Evolutionary conservation across 371 early-diverging fungal species (phyloP), one percentile per base, ranked within the genome.

Genomic region (Mortierella sp.): DNA sequence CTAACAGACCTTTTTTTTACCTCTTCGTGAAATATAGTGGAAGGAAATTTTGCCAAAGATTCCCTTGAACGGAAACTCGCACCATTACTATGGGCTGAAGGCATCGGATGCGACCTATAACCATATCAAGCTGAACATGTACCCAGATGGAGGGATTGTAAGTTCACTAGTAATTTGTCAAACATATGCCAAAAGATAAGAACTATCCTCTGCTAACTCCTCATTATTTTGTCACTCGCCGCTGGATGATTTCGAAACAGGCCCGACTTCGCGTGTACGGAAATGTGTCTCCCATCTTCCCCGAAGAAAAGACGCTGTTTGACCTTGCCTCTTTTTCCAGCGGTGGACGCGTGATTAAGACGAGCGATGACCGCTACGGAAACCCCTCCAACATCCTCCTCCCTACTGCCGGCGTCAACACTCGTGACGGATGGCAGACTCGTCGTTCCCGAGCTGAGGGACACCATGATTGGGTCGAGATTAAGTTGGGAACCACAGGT

Each of bases 91-190:
- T 60, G 71, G 64, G 8, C 81, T 92, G 56, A 83, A 83, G 50
- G 79, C 81, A 2, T 68, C 76, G 9, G 75, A 70, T 17, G 53
- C 53, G 14, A 72, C 81, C 8, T 93, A 73, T 65, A 94, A 88
- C 43, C 91, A 91, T 63, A 68, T 97, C 55, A 87, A 93, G 61
- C 76, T 96, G 59, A 90, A 87, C 57, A 90, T 93, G 73, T 91
- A 86, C 60, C 95, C 95, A 14, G 94, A 95, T 71, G 97, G 97
- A 48, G 96, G 95, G 53, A 91, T 96, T 71, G 89, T 73, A 73
- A 46, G 68, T 28, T 15, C 2, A 23, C n/a, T n/a, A n/a, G n/a
- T n/a, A n/a, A n/a, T n/a, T n/a, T n/a, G n/a, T n/a, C n/a, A n/a
- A n/a, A n/a, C n/a, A n/a, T n/a, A n/a, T n/a, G n/a, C n/a, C n/a